These are phyloP conservation scores for Phytophthora citricola DNA, from an alignment of 352 stramenopile genomes.

Conservation along the genomic window DNA sequence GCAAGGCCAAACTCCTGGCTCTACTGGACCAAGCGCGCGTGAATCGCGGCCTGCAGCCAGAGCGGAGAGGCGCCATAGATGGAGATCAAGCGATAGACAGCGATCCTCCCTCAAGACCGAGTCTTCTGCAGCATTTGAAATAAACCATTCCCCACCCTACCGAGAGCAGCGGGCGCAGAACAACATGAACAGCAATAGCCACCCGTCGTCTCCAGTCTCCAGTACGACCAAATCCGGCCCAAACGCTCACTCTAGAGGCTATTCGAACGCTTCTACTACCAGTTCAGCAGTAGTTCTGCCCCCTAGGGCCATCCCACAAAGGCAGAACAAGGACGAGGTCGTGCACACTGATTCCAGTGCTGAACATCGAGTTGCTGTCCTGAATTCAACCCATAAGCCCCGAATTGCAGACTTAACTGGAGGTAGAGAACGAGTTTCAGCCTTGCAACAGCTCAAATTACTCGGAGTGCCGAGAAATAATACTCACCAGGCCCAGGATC, in stretches of 20 bases:
- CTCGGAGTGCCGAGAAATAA: constrained; percentile 21
- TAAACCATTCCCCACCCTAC: too few relatives aligned
- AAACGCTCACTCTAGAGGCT: too few relatives aligned
- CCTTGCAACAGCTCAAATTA: constrained; percentile 25
- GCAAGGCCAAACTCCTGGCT: constrained; percentile 42
- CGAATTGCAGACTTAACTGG: constrained; percentile 16
- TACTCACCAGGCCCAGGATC: constrained; percentile 5
- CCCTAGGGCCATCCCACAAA: not conserved
- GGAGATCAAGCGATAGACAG: constrained; percentile 9
- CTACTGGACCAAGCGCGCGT: constrained; percentile 52
- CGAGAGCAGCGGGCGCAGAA: too few relatives aligned
- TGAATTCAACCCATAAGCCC: constrained; percentile 19
- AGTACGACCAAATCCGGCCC: not conserved
- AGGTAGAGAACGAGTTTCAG: constrained; percentile 7
- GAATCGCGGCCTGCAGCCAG: constrained; percentile 31
- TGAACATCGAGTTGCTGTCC: constrained; percentile 13
- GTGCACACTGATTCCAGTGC: not conserved
- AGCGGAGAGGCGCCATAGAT: constrained; percentile 1
- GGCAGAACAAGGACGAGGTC: not conserved
- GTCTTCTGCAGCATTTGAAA: not conserved
- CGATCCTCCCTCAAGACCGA: constrained; percentile 27
- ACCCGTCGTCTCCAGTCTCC: not conserved
- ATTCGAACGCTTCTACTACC: too few relatives aligned
- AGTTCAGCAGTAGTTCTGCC: too few relatives aligned
- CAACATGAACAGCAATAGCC: too few relatives aligned